Evolutionary conservation across 345 rosid species (phyloP).

Genomic region (Limnanthes douglasii): DNA sequence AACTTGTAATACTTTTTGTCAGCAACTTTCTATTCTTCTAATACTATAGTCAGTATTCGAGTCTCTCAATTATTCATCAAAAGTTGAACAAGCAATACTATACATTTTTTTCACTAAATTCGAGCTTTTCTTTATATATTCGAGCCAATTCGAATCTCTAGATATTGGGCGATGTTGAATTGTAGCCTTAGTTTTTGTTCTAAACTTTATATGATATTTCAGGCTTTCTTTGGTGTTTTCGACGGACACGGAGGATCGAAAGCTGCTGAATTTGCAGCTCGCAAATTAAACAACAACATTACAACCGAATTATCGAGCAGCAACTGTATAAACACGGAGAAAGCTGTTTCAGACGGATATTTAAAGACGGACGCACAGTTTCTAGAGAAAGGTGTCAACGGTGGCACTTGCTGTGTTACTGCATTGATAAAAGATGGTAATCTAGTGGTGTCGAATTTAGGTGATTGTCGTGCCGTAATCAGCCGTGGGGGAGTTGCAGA

Average conservation of each 20-base stretch:
- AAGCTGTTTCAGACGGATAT: conserved; percentile 43
- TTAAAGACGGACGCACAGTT: conserved; percentile 49
- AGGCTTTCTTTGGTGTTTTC: conserved; percentile 71
- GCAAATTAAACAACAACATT: conserved; percentile 46
- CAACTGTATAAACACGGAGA: conserved; percentile 17
- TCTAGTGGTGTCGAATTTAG: conserved; percentile 55
- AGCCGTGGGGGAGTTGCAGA: conserved; percentile 56
- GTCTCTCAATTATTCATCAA: too few species aligned
- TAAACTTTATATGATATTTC: conserved; percentile 1
- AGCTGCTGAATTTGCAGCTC: conserved; percentile 73
- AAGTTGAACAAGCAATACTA: too few species aligned
- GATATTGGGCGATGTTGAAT: too few species aligned
- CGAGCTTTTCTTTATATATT: too few species aligned
- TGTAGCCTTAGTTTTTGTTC: too few species aligned
- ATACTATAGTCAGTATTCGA: too few species aligned
- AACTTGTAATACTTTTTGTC: too few species aligned
- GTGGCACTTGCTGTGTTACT: conserved; percentile 80
- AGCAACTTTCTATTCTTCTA: too few species aligned
- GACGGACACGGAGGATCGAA: conserved; percentile 86
- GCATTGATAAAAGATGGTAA: conserved; percentile 42
- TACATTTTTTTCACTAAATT: too few species aligned
- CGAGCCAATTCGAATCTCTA: too few species aligned
- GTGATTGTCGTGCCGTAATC: conserved; percentile 80
- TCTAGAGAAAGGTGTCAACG: conserved; percentile 28
- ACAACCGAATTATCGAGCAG: conserved; percentile 19